phyloP scores from a whole-genome alignment of 306 rosid species.

The Gillenia trifoliata region DNA sequence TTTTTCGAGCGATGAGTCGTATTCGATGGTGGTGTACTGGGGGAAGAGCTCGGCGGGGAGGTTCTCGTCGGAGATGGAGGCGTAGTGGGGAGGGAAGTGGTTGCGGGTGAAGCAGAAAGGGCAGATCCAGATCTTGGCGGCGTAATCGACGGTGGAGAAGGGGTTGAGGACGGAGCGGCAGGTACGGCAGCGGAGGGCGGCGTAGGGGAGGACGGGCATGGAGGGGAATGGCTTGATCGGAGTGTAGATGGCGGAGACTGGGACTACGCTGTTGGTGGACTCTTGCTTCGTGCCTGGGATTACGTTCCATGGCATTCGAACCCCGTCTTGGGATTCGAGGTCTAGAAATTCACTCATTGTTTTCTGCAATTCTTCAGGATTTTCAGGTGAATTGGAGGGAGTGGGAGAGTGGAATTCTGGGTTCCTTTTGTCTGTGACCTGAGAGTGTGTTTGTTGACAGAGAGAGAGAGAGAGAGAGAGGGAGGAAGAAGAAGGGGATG shows the following conservation, averaged over 20 bases:
- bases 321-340: conserved; percentile 90
- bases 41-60: conserved; percentile 98
- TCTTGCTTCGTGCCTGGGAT: conserved; percentile 87
- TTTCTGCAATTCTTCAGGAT: background rate
- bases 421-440: background rate
- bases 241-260: conserved; percentile 76
- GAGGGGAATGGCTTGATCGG: conserved; percentile 71
- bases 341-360: conserved; percentile 82
- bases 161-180: conserved; percentile 93
- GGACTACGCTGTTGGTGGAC: conserved; percentile 58
- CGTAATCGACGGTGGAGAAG: conserved; percentile 86
- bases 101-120: conserved; percentile 91
- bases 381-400: background rate
- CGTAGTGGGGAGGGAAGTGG: conserved; percentile 81
- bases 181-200: conserved; percentile 84
- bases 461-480: background rate
- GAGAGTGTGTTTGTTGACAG: background rate
- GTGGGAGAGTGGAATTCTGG: background rate
- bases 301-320: conserved; percentile 99
- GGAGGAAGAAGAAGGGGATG: background rate
- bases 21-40: conserved; percentile 84
- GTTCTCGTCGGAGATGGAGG: conserved; percentile 74
- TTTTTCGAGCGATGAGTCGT: conserved; percentile 36
- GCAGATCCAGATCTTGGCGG: conserved; percentile 98
- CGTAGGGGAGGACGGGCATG: conserved; percentile 68